Percentiles rank a stretch among this genome's conserved stretches.
Evolutionary conservation across 129 eudicot genomes (phyloP).

Genomic region (Centella asiatica): DNA sequence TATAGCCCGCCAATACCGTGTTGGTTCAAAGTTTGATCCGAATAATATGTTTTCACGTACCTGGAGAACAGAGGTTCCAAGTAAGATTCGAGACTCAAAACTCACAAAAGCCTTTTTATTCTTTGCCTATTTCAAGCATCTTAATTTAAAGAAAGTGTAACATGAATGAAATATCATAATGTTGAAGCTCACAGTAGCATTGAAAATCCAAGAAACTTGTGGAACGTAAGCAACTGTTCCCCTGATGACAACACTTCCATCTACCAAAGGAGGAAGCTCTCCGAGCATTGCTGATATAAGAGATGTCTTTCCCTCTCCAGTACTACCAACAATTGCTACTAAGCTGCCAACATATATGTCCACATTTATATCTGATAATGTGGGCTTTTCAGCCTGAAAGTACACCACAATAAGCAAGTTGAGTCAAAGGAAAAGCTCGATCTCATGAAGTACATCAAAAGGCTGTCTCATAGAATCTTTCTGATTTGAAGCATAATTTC

Average conservation of each 20-base stretch:
- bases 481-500: no score
- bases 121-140: constrained; percentile 1
- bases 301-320: constrained; percentile 98
- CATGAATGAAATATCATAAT: constrained; percentile 5
- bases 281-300: constrained; percentile 96
- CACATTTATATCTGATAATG: constrained; percentile 66
- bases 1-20: constrained; percentile 51
- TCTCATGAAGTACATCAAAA: no score
- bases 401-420: no score
- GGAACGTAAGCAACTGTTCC: constrained; percentile 87
- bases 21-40: constrained; percentile 63
- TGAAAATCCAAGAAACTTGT: constrained; percentile 92
- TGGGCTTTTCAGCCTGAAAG: constrained; percentile 50
- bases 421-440: no score
- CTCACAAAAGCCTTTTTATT: not conserved
- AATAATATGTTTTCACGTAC: constrained; percentile 85
- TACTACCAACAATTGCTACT: constrained; percentile 87
- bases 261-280: constrained; percentile 66
- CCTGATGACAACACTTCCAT: constrained; percentile 53
- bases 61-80: constrained; percentile 23
- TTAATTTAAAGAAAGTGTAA: constrained; percentile 2
- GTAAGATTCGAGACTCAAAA: not conserved
- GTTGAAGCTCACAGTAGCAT: constrained; percentile 65
- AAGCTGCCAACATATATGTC: constrained; percentile 78
- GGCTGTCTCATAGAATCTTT: no score